Evolutionary conservation across 352 stramenopile genomes (phyloP).

Genomic region (Pythium coloratum): DNA sequence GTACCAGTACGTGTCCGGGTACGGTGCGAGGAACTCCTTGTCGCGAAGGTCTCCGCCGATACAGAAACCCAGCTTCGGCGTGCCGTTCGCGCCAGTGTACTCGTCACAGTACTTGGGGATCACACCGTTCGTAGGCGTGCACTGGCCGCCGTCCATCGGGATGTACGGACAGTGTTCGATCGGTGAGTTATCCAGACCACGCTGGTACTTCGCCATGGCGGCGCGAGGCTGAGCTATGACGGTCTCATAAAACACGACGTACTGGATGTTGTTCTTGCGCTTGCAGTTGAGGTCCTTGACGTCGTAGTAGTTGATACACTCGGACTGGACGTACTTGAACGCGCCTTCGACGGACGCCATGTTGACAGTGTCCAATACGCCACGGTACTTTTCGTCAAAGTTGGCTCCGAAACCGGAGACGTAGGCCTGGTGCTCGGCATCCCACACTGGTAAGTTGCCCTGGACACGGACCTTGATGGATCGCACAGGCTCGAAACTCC

Average conservation of each 20-base stretch:
- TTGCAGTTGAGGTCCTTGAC: constrained; percentile 12
- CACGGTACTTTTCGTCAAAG: constrained; percentile 32
- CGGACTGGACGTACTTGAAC: constrained; percentile 22
- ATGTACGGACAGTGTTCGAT: constrained; percentile 54
- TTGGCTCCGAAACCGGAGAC: constrained; percentile 28
- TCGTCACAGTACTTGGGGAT: constrained; percentile 45
- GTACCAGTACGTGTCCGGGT: constrained; percentile 80
- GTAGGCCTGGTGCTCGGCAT: constrained; percentile 28
- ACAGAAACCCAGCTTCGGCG: constrained; percentile 48
- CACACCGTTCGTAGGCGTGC: constrained; percentile 46
- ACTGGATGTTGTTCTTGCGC: constrained; percentile 61
- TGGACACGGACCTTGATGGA: constrained; percentile 41
- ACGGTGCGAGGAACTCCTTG: constrained; percentile 56
- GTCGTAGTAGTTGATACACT: constrained; percentile 28
- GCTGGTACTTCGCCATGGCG: constrained; percentile 46
- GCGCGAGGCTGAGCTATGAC: constrained; percentile 45
- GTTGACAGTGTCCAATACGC: constrained; percentile 33
- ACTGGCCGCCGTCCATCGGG: constrained; percentile 62
- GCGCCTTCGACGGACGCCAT: constrained; percentile 22
- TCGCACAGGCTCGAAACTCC: constrained; percentile 27
- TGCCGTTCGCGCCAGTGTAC: constrained; percentile 46
- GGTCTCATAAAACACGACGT: constrained; percentile 67
- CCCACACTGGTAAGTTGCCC: constrained; percentile 32
- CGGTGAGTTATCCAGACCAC: constrained; percentile 25
- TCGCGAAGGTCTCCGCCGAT: constrained; percentile 43